A percentile compares a stretch with the other conserved stretches of the same genome.
phyloP scores from a whole-genome alignment of 495 filamentous ascomycete genomes.

The Annulohypoxylon moriforme region DNA sequence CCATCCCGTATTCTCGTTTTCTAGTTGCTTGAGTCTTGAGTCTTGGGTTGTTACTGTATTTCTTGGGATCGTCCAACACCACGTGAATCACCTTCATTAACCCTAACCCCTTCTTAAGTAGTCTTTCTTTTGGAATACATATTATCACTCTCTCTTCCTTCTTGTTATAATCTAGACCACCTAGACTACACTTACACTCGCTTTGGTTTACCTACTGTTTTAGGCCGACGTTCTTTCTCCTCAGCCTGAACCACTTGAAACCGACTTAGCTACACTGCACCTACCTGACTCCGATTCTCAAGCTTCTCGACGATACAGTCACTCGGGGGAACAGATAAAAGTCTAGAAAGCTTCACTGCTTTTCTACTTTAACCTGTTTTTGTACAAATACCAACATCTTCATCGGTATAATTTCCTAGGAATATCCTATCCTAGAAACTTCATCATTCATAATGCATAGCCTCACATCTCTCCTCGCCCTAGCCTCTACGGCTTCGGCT shows the following conservation, averaged over 20 bases:
- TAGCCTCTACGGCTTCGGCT: constrained; percentile 50
- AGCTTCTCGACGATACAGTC: background rate
- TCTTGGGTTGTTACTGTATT: constrained; percentile 1
- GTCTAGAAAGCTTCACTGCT: background rate
- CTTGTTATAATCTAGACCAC: constrained; percentile 4
- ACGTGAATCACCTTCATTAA: constrained; percentile 38
- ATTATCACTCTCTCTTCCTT: constrained; percentile 18
- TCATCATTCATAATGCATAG: constrained; percentile 47
- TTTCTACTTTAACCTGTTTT: constrained; percentile 2
- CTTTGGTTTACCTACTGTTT: constrained; percentile 32
- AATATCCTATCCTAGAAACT: constrained; percentile 16
- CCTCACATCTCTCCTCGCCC: constrained; percentile 42
- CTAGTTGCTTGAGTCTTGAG: constrained; percentile 9
- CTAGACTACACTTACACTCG: constrained; percentile 29
- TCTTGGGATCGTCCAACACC: constrained; percentile 21
- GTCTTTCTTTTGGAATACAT: constrained; percentile 26
- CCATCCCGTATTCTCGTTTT: constrained; percentile 31
- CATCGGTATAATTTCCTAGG: constrained; percentile 9
- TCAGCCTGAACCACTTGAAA: constrained; percentile 30
- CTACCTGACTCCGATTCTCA: constrained; percentile 12
- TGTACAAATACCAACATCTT: constrained; percentile 1
- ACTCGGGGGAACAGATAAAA: background rate
- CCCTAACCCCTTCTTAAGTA: constrained; percentile 21
- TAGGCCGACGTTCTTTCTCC: constrained; percentile 24
- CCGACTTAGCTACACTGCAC: constrained; percentile 8